These are phyloP conservation scores for Pleurotus djamor DNA, from an alignment of 768 basidiomycete species.

Conservation along the genomic window DNA sequence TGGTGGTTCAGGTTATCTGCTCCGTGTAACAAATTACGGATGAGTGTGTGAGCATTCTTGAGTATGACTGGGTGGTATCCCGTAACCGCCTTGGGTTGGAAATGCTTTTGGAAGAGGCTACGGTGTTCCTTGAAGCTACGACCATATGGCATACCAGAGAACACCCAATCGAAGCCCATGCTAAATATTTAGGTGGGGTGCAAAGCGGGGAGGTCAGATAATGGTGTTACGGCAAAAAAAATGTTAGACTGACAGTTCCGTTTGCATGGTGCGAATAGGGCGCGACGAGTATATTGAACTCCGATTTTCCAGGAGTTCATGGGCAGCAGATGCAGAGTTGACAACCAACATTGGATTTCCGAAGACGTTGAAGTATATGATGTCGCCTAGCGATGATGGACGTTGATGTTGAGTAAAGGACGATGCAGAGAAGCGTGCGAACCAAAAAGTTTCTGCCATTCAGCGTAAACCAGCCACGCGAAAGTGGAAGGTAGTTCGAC, in stretches of 20 bases:
- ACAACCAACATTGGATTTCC: conserved; percentile 34
- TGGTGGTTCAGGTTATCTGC: conserved; percentile 2
- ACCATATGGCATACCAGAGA: conserved; percentile 1
- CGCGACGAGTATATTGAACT: conserved; percentile 37
- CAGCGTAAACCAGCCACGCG: conserved; percentile 3
- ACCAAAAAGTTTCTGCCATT: conserved; percentile 7
- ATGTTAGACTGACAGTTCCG: background rate
- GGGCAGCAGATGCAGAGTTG: conserved; percentile 24
- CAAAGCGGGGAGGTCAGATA: background rate
- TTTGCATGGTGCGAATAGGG: background rate
- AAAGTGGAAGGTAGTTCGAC: background rate
- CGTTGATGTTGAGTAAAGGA: background rate
- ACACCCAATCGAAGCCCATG: conserved; percentile 4
- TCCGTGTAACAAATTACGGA: background rate
- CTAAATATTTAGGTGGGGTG: background rate
- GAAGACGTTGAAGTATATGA: conserved; percentile 27
- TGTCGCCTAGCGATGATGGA: background rate
- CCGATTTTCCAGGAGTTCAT: conserved; percentile 39
- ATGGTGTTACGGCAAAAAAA: background rate
- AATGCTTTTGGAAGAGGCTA: conserved; percentile 5
- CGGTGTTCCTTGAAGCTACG: conserved; percentile 1
- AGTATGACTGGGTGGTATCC: conserved; percentile 1
- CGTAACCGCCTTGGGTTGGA: conserved; percentile 1
- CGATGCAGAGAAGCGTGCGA: background rate
- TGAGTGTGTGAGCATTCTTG: background rate